These are phyloP conservation scores for Crithidia sp. DNA, from an alignment of 208 protist genomes.

Conservation along the genomic window DNA sequence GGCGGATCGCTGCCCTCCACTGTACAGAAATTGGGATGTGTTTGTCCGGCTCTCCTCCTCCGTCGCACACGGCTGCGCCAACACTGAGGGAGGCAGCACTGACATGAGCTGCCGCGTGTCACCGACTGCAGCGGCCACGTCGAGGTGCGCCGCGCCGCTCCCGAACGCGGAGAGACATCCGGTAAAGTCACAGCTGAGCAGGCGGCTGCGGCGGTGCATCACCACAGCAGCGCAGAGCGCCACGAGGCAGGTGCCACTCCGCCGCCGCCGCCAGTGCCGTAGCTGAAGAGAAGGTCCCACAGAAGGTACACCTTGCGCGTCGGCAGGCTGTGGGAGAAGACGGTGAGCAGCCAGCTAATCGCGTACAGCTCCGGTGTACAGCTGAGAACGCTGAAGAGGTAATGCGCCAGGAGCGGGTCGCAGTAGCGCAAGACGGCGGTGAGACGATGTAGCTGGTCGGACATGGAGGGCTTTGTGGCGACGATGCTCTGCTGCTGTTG, in stretches of 20 bases:
- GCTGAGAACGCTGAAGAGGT: slow-evolving; percentile 81
- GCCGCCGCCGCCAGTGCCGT: slow-evolving; percentile 1
- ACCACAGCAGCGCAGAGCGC: slow-evolving; percentile 47
- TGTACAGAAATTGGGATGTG: background rate
- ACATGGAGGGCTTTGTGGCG: slow-evolving; percentile 57
- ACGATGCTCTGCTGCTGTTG: background rate
- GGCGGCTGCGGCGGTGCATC: slow-evolving; percentile 41
- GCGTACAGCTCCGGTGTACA: slow-evolving; percentile 94
- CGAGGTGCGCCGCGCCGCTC: slow-evolving; percentile 31
- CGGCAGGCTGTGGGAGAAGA: slow-evolving; percentile 89
- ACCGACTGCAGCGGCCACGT: slow-evolving; percentile 38
- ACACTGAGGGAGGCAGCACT: slow-evolving; percentile 40
- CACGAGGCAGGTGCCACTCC: slow-evolving; percentile 31
- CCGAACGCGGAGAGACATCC: slow-evolving; percentile 52
- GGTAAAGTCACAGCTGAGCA: slow-evolving; percentile 58
- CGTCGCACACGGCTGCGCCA: slow-evolving; percentile 7
- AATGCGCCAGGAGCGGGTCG: slow-evolving; percentile 88
- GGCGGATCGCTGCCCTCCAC: background rate
- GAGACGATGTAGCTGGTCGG: slow-evolving; percentile 74
- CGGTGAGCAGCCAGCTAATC: slow-evolving; percentile 95
- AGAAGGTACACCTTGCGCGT: slow-evolving; percentile 88
- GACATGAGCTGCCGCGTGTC: slow-evolving; percentile 50
- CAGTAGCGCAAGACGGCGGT: slow-evolving; percentile 75
- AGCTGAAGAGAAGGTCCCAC: slow-evolving; percentile 92
- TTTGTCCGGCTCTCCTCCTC: background rate